Evolutionary conservation across 805 yeast genomes (phyloP), one percentile per base, ranked within the genome.

Genomic region (Candida ponderosae): DNA sequence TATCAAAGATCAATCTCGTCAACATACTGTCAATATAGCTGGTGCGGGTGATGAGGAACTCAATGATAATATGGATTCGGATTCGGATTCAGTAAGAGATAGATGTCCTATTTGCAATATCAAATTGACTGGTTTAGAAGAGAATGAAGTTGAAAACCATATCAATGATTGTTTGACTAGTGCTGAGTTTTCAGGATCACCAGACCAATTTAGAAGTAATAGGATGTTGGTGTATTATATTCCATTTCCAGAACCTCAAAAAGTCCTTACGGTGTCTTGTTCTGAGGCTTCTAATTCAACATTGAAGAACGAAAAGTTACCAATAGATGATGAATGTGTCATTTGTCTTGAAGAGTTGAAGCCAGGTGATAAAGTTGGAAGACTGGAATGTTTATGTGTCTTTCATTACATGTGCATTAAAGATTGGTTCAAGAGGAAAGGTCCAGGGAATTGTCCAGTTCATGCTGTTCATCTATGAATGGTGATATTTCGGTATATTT

Each of bases 341-440:
- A 90, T 93, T 18, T 93, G 99, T 53, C 75, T 90, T 43, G 98
- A 93, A 55, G 95, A 85, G 16, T 76, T 89, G 56, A 61, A 63
- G 34, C 85, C 89, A 0, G 95, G 95, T 2, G 93, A 88, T 38
- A 81, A 81, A 51, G 90, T 93, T 15, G 97, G 95, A 0, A 65
- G 99, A 31, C 61, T 93, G 40, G 97, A 90, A 57, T 93, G 99
- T 56, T 67, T 93, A 13, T 93, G 99, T 55, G 86, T 89, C 27
- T 93, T 87, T 58, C 99, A 93, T 53, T 88, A 88, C 55, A 66
- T 73, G 44, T 93, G 98, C 60, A 93, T 93, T 45, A 79, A 82
- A 56, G 79, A 77, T 39, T 93, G 99, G 99, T 86, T 90, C 50
- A 72, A 78, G 40, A 74, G 79, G 59, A 88, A 84, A 56, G 93